Evolutionary conservation across 257 asterid species (phyloP).

Genomic region (Sherardia arvensis): DNA sequence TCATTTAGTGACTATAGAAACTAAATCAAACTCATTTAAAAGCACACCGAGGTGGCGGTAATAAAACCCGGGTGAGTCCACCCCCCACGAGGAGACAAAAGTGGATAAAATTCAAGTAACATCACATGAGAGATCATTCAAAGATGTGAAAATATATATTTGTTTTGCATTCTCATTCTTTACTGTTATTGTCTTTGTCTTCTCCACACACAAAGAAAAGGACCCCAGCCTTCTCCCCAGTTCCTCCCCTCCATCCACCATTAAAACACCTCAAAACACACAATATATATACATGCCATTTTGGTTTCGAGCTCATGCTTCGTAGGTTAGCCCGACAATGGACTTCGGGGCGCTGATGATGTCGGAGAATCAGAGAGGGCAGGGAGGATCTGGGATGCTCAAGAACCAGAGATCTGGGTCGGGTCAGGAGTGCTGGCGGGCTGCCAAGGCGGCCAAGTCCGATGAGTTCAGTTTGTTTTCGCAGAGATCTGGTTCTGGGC

Average conservation of each 20-base stretch:
- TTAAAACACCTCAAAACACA: not conserved
- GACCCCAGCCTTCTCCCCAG: not conserved
- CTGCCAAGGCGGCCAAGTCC: conserved; percentile 10
- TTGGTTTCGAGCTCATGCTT: not conserved
- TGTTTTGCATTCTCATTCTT: conserved; percentile 4
- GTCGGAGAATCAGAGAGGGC: conserved; percentile 10
- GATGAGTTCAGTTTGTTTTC: conserved; percentile 16
- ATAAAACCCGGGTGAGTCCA: not conserved
- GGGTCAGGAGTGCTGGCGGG: conserved; percentile 18
- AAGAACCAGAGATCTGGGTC: conserved; percentile 30
- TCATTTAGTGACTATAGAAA: no score
- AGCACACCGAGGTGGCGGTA: not conserved
- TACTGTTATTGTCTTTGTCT: conserved; percentile 11
- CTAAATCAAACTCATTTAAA: no score
- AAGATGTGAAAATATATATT: conserved; percentile 14
- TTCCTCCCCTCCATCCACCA: conserved; percentile 3
- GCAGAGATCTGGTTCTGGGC: conserved; percentile 27
- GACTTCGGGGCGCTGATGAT: conserved; percentile 22
- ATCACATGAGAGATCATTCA: conserved; percentile 15
- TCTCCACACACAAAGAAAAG: not conserved
- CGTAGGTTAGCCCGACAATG: conserved; percentile 10
- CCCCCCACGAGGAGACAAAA: conserved; percentile 24
- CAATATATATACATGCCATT: not conserved
- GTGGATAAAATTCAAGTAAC: conserved; percentile 21
- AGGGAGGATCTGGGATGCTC: conserved; percentile 32